Conservation (phyloP, 2,329 filamentous ascomycete genomes). For the Epichloe gansuensis region DNA sequence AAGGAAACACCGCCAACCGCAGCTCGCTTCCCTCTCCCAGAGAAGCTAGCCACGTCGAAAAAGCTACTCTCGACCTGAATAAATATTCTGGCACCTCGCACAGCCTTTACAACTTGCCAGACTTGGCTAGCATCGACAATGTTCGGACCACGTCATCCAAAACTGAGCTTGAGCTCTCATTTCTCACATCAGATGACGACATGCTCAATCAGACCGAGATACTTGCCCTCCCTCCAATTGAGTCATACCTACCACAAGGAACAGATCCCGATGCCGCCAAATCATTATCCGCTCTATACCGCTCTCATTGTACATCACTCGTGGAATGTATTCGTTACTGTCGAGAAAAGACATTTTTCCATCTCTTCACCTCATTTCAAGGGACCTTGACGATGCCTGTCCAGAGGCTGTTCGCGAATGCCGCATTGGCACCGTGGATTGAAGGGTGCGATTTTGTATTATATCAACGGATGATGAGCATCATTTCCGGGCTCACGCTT, state of each 20-base stretch:
- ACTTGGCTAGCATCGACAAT: conserved; percentile 43
- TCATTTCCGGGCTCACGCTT: conserved; percentile 75
- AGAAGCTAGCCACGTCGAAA: conserved; percentile 12
- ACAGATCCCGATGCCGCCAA: conserved; percentile 81
- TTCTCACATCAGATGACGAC: conserved; percentile 44
- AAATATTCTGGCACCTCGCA: conserved; percentile 15
- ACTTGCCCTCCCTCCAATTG: conserved; percentile 74
- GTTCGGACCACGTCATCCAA: conserved; percentile 45
- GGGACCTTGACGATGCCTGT: conserved; percentile 94
- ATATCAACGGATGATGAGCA: conserved; percentile 94
- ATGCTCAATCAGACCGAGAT: conserved; percentile 47
- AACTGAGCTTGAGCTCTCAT: conserved; percentile 45
- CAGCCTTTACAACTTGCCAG: conserved; percentile 48
- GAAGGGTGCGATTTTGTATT: conserved; percentile 90
- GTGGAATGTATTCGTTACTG: conserved; percentile 93
- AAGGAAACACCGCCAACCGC: conserved; percentile 13
- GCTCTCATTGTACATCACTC: conserved; percentile 87
- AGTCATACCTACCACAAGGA: conserved; percentile 62
- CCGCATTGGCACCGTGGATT: conserved; percentile 79
- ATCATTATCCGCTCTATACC: conserved; percentile 75
- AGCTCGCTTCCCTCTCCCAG: conserved; percentile 19
- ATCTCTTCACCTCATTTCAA: conserved; percentile 87
- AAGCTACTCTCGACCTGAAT: conserved; percentile 1
- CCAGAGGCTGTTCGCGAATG: conserved; percentile 77
- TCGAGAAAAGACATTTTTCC: conserved; percentile 93